Evolutionary conservation across 192 early-diverging fungal species (phyloP), one percentile per base, ranked within the genome.

Genomic region (Entomortierella lignicola): DNA sequence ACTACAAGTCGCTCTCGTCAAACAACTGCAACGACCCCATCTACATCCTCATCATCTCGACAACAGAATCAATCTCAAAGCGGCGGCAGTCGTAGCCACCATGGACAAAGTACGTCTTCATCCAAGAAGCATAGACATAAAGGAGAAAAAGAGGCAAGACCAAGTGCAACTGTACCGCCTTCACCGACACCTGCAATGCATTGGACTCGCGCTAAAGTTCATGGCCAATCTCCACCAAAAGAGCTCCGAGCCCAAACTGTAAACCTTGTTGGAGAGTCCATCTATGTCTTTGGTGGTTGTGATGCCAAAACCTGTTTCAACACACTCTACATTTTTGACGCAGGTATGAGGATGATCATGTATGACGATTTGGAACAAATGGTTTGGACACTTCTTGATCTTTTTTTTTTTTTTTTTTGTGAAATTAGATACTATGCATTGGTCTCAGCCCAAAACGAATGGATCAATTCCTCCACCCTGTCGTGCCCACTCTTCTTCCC

Each of bases 251-350:
- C 93, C 11, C 95, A 96, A 64, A 91, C 93, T 0, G 88, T 91
- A 39, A 95, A 88, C 42, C 72, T 91, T 0, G 87, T 96, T 17
- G 91, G 91, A 11, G 91, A 92, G 31, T 82, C 86, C 17, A 80
- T 95, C 31, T 95, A 90, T 71, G 89, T 96, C 32, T 96, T 96
- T 87, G 95, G 94, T 37, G 95, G 95, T 2, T 94, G 93, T 77
- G 92, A 96, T 85, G 85, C 88, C 41, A 80, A 74, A 17, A 84
- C 77, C 30, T 95, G 93, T 71, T 95, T 85, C 69, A 90, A 84
- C 57, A 92, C 89, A 25, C 85, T 95, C 18, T 94, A 93, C 60
- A 86, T 94, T 27, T 86, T 96, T 63, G 95, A 96, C 77, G 87
- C 85, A 27, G 89, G 88, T 88, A 73, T 82, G 81, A 30, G n/a